Base-by-base conservation (phyloP, 1,284 basidiomycete genomes). In the Moesziomyces globuligerus region DNA sequence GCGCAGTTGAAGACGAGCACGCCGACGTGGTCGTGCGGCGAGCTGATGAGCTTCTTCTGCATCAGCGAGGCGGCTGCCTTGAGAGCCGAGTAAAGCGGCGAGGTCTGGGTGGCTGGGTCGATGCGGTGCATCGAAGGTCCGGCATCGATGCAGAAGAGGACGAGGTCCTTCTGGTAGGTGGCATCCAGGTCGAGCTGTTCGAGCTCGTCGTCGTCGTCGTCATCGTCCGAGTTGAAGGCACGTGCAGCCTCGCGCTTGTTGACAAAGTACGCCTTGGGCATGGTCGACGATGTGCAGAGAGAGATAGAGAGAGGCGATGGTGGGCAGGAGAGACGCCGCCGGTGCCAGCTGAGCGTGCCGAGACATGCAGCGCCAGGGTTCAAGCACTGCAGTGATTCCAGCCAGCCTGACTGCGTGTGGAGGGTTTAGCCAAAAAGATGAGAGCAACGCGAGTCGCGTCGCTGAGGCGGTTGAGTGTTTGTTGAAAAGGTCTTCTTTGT, bases 1-100 rank as follows among this genome's bases (percentile, higher is more conserved):
- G 95, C 93, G 52, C 93, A 93, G 72, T 98, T 97, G 85, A 91
- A 98, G 18, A 98, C 84, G 74, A 98, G 79, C 38, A 98, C 89
- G 3, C 94, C 95, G 41, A 94, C 89, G 38, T 89, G 88, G 79
- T 97, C 94, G 65, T 88, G 89, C 0, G 94, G 94, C 1, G 91
- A 91, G 1, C 89, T 88, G 42, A 95, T 86, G 28, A 94, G 90
- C 83, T 97, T 97, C 78, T 88, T 89, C 84, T 94, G 92, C 85
- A 93, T 88, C 23, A 95, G 89, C 74, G 90, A 87, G 83, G 90
- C 87, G 0, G 92, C 92, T 3, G 90, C 90, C 69, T 93, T 89
- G 20, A 97, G 86, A 0, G 92, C 91, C 43, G 83, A 81, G 68
- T 85, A 83, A 28, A 86, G 70, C 6, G 84, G 83, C 10, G 83